Evolutionary conservation across 805 yeast genomes (phyloP).

Genomic region (Pichia thaimueangensis): DNA sequence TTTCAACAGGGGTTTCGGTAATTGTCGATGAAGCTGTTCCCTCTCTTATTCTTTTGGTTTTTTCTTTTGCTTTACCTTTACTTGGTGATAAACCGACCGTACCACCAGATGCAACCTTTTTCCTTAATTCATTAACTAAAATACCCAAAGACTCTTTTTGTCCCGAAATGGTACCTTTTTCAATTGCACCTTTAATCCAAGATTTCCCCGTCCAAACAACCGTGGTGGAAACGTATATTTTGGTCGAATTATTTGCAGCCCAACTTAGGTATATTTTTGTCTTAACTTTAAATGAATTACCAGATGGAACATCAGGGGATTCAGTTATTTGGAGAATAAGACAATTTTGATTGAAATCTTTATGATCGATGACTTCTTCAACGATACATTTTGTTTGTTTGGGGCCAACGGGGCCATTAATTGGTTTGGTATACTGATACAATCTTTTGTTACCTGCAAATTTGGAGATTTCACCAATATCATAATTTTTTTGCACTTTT

Average conservation of each 20-base stretch:
- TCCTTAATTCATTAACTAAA: constrained; percentile 41
- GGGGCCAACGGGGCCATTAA: constrained; percentile 67
- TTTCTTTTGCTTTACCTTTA: constrained; percentile 15
- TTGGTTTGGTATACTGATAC: constrained; percentile 57
- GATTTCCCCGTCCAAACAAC: constrained; percentile 71
- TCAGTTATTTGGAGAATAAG: constrained; percentile 51
- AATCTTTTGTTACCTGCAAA: constrained; percentile 35
- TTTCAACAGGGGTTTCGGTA: constrained; percentile 10
- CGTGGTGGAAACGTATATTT: constrained; percentile 44
- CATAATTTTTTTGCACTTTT: constrained; percentile 57
- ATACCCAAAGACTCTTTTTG: constrained; percentile 54
- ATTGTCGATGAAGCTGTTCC: constrained; percentile 5
- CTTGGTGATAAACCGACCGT: constrained; percentile 22
- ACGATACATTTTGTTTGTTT: constrained; percentile 65
- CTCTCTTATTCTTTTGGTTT: constrained; percentile 7
- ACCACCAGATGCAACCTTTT: constrained; percentile 25
- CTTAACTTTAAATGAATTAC: constrained; percentile 55
- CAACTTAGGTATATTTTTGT: constrained; percentile 56
- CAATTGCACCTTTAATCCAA: constrained; percentile 73
- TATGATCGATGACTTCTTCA: constrained; percentile 49
- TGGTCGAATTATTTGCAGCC: constrained; percentile 53
- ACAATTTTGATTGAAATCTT: constrained; percentile 42
- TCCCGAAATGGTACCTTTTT: constrained; percentile 67
- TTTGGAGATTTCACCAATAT: constrained; percentile 44
- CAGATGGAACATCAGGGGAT: constrained; percentile 83